These are phyloP conservation scores for Macadamia integrifolia DNA, from an alignment of 164 flowering plant genomes.

Conservation along the genomic window DNA sequence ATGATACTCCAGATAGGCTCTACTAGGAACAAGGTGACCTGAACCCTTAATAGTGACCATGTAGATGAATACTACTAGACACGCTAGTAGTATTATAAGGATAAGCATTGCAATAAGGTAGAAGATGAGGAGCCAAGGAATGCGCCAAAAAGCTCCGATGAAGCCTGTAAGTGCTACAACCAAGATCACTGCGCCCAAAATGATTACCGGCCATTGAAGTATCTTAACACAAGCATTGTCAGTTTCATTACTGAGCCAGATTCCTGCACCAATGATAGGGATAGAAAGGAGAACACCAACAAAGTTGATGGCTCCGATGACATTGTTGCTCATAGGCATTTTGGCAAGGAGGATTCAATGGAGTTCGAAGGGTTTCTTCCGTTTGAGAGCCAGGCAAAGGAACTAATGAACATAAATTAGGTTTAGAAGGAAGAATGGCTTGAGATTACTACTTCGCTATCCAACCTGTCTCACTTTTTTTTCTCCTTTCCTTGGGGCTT, in stretches of 20 bases:
- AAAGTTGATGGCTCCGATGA: slow-evolving; percentile 85
- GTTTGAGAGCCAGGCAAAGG: neutral
- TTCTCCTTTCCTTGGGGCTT: slow-evolving; percentile 12
- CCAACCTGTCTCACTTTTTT: slow-evolving; percentile 2
- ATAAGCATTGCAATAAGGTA: slow-evolving; percentile 77
- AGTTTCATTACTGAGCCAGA: slow-evolving; percentile 66
- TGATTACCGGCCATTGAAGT: slow-evolving; percentile 90
- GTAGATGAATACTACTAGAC: slow-evolving; percentile 58
- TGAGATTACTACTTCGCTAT: neutral
- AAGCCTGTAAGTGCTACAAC: slow-evolving; percentile 66
- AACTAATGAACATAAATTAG: no score
- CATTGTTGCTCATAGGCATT: slow-evolving; percentile 84
- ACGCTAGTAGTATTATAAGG: slow-evolving; percentile 49
- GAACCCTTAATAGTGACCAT: slow-evolving; percentile 69
- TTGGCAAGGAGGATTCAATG: neutral
- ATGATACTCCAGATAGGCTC: slow-evolving; percentile 72
- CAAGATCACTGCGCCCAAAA: slow-evolving; percentile 61
- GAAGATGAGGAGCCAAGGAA: slow-evolving; percentile 53
- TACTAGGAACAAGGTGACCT: slow-evolving; percentile 68
- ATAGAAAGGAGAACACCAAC: slow-evolving; percentile 73
- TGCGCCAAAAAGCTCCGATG: slow-evolving; percentile 75
- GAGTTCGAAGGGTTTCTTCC: slow-evolving; percentile 6
- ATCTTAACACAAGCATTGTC: slow-evolving; percentile 80
- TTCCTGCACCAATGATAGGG: slow-evolving; percentile 83
- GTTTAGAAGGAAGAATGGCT: neutral